Percentiles rank a stretch among this genome's conserved stretches.
These are phyloP conservation scores for Entonaema liquescens DNA, from an alignment of 495 filamentous ascomycete species.

Conservation along the genomic window DNA sequence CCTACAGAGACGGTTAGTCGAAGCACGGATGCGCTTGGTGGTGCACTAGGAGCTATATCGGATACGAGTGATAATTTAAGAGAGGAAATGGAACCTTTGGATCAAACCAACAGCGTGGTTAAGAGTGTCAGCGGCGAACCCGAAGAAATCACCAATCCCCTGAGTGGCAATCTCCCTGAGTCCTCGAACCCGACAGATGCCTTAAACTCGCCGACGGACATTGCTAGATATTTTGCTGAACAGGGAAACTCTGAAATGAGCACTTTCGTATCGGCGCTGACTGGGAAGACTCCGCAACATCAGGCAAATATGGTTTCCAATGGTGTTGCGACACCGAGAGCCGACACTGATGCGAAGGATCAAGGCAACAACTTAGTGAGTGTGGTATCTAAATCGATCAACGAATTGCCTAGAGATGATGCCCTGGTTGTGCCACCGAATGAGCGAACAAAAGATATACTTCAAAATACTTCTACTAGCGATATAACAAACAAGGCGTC, in stretches of 20 bases:
- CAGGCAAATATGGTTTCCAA: neutral
- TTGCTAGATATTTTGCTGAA: conserved; percentile 40
- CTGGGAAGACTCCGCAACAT: conserved; percentile 6
- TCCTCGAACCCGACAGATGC: conserved; percentile 19
- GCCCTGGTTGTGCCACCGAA: conserved; percentile 19
- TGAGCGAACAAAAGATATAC: conserved; percentile 16
- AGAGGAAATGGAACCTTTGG: neutral
- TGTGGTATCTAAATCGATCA: neutral
- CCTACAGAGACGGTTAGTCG: conserved; percentile 39
- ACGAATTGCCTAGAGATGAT: conserved; percentile 30
- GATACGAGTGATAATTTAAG: neutral
- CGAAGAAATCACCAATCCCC: conserved; percentile 6
- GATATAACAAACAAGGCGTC: neutral
- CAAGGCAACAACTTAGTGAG: neutral
- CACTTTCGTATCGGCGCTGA: conserved; percentile 30
- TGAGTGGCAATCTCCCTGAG: conserved; percentile 2
- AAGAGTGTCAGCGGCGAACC: conserved; percentile 25
- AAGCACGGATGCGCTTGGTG: conserved; percentile 25
- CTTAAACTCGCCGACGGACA: conserved; percentile 31
- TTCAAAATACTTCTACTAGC: neutral
- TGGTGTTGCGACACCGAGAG: neutral
- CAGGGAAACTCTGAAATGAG: conserved; percentile 43
- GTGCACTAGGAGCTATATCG: conserved; percentile 1
- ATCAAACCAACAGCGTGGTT: neutral
- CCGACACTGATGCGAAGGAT: neutral